Conservation (phyloP, 768 basidiomycete species). For the Tremella mesenterica region DNA sequence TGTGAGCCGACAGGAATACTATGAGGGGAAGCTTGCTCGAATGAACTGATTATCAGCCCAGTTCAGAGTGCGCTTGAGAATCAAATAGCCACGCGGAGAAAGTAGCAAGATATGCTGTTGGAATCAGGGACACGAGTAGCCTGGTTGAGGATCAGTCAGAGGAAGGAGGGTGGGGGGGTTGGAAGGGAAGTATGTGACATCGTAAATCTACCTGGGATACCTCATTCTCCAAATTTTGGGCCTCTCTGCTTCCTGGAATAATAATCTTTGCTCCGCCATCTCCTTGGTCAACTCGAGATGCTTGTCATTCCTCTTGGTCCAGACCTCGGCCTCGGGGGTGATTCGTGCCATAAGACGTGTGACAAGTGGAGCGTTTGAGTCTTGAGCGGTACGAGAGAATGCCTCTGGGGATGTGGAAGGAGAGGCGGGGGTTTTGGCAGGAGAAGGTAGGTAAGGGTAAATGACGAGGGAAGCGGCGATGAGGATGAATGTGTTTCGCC, state of each 20-base stretch:
- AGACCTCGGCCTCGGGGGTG: conserved; percentile 38
- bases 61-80: background rate
- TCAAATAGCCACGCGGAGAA: too few species aligned
- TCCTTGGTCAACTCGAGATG: conserved; percentile 43
- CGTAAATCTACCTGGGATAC: conserved; percentile 36
- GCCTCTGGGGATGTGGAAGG: conserved; percentile 26
- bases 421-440: conserved; percentile 21
- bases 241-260: conserved; percentile 47
- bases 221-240: conserved; percentile 41
- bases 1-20: conserved; percentile 42
- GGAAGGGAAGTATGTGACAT: background rate
- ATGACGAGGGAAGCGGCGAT: conserved; percentile 28
- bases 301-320: conserved; percentile 44
- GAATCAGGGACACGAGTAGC: background rate
- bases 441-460: conserved; percentile 41
- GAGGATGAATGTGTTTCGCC: conserved; percentile 39
- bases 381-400: conserved; percentile 10
- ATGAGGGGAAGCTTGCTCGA: conserved; percentile 45
- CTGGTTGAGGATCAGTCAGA: background rate
- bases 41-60: conserved; percentile 25
- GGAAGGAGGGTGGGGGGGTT: background rate
- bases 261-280: conserved; percentile 43
- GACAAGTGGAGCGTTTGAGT: conserved; percentile 22
- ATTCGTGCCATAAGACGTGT: conserved; percentile 40
- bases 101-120: too few species aligned